Evolutionary conservation across 2,329 filamentous ascomycete species (phyloP).

Genomic region (Cladosporium sp.): DNA sequence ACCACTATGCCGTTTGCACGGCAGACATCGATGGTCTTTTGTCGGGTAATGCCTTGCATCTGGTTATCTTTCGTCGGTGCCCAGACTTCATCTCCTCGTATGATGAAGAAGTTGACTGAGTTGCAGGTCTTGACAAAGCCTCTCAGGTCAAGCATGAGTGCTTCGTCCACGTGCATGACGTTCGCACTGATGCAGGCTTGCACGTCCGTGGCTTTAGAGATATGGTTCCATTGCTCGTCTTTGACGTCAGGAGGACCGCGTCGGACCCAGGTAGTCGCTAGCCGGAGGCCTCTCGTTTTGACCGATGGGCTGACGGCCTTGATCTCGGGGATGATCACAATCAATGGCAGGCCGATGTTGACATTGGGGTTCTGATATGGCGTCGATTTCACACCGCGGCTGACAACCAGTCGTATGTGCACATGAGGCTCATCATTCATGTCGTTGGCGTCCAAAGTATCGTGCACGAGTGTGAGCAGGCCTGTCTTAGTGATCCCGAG

Average conservation of each 20-base stretch:
- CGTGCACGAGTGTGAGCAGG: background rate
- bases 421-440: background rate
- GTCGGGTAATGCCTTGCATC: conserved; percentile 39
- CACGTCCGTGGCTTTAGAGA: conserved; percentile 1
- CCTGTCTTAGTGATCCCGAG: background rate
- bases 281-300: background rate
- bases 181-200: background rate
- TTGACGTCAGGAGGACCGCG: conserved; percentile 2
- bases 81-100: conserved; percentile 39
- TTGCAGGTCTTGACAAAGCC: conserved; percentile 36
- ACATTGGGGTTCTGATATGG: background rate
- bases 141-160: conserved; percentile 2
- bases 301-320: conserved; percentile 5
- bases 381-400: background rate
- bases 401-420: background rate
- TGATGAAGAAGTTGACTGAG: conserved; percentile 40
- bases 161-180: conserved; percentile 3
- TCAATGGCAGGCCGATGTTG: background rate
- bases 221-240: conserved; percentile 5
- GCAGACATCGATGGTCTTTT: conserved; percentile 38
- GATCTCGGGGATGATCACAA: conserved; percentile 6
- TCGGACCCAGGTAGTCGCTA: conserved; percentile 1
- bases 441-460: background rate
- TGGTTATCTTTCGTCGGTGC: conserved; percentile 38
- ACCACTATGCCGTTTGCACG: conserved; percentile 32